These are phyloP conservation scores for Phlegmacium glaucopus DNA, from an alignment of 768 basidiomycete genomes.

Conservation along the genomic window DNA sequence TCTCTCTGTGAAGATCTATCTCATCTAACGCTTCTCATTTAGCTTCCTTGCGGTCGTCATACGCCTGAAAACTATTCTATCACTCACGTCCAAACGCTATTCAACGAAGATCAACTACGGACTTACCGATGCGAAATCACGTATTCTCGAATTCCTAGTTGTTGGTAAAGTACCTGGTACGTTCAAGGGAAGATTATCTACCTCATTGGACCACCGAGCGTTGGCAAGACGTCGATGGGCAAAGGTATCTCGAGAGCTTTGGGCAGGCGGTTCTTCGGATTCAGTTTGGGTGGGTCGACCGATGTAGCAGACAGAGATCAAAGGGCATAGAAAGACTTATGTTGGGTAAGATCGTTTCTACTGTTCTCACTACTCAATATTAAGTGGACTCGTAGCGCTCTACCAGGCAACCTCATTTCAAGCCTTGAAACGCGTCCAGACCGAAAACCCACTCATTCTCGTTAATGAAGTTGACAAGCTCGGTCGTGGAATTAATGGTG, in stretches of 20 bases:
- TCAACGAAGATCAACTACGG: too few species aligned
- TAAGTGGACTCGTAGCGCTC: too few species aligned
- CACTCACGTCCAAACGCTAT: constrained; percentile 72
- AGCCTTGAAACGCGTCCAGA: too few species aligned
- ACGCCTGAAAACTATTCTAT: constrained; percentile 93
- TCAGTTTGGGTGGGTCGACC: constrained; percentile 93
- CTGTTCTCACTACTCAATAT: too few species aligned
- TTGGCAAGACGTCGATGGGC: constrained; percentile 96
- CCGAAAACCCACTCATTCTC: too few species aligned
- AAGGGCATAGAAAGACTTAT: constrained; percentile 97
- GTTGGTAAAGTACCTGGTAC: too few species aligned
- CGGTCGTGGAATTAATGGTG: too few species aligned
- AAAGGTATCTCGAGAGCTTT: constrained; percentile 92
- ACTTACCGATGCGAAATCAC: too few species aligned
- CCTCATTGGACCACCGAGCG: constrained; percentile 94
- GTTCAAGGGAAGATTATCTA: too few species aligned
- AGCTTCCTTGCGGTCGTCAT: constrained; percentile 97
- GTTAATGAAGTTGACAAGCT: too few species aligned
- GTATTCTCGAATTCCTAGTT: too few species aligned
- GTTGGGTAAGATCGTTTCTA: constrained; percentile 87
- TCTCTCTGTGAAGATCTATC: background rate
- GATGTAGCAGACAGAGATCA: constrained; percentile 99
- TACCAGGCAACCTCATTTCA: too few species aligned
- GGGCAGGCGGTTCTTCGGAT: constrained; percentile 90
- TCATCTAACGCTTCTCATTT: background rate